Evolutionary conservation across 2,329 filamentous ascomycete genomes (phyloP).

Genomic region (Daldinia eschscholtzii): DNA sequence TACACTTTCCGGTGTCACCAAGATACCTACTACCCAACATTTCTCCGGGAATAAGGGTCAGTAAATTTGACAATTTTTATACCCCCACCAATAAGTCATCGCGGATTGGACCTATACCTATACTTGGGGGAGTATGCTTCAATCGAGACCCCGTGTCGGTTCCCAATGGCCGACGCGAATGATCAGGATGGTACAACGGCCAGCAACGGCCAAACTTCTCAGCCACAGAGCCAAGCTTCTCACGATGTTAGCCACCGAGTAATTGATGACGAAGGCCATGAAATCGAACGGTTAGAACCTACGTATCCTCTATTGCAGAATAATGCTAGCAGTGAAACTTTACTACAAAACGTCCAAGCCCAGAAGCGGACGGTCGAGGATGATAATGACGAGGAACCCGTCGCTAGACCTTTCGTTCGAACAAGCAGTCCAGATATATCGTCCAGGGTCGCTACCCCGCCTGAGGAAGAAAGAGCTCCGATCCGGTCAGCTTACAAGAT

Average conservation of each 20-base stretch:
- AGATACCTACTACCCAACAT: not conserved
- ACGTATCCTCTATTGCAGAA: constrained; percentile 59
- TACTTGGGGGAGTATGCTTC: constrained; percentile 23
- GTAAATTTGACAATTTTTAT: not conserved
- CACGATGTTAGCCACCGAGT: constrained; percentile 23
- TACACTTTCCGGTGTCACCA: not conserved
- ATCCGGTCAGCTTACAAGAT: constrained; percentile 71
- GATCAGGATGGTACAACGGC: constrained; percentile 42
- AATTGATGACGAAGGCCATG: constrained; percentile 25
- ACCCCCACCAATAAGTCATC: not conserved
- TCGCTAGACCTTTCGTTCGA: constrained; percentile 69
- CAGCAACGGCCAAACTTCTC: constrained; percentile 39
- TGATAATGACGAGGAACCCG: constrained; percentile 70
- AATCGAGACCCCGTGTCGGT: constrained; percentile 3
- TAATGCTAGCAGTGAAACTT: constrained; percentile 56
- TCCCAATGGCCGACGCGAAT: constrained; percentile 45
- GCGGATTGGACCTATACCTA: constrained; percentile 6
- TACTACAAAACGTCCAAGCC: constrained; percentile 50
- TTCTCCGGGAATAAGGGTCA: no score
- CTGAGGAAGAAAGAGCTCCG: constrained; percentile 46
- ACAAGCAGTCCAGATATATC: constrained; percentile 64
- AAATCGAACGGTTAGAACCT: constrained; percentile 42
- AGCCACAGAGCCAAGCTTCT: constrained; percentile 33
- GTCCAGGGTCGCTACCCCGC: constrained; percentile 46
- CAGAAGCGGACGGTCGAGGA: constrained; percentile 56